Conservation (phyloP, 345 rosid genomes). For the Psidium friedrichsthalianum region DNA sequence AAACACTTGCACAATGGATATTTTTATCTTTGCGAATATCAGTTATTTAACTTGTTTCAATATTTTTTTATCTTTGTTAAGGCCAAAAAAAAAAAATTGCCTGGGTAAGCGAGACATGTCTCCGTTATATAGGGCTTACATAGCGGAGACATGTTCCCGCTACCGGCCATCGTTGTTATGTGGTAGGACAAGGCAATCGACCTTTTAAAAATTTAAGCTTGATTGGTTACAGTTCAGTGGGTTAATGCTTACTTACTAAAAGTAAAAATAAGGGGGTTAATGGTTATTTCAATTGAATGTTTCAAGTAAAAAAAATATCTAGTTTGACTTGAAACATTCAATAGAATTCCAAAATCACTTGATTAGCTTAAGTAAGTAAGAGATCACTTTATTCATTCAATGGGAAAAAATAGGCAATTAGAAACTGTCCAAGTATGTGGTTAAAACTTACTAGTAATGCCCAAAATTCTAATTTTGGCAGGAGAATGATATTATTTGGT, state of each 20-base stretch:
- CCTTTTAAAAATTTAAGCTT: background rate
- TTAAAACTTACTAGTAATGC: background rate
- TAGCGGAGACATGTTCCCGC: background rate
- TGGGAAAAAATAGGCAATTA: background rate
- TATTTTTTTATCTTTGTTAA: background rate
- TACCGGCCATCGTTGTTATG: background rate
- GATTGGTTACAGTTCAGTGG: background rate
- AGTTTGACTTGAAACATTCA: background rate
- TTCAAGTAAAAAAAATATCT: no score
- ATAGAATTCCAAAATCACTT: background rate
- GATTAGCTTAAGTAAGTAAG: background rate
- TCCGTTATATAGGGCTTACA: background rate
- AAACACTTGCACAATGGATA: background rate
- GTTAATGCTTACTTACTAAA: background rate
- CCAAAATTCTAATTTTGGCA: background rate
- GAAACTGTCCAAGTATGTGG: background rate
- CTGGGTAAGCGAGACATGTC: background rate
- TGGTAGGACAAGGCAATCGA: background rate
- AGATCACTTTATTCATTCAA: background rate
- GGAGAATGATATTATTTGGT: background rate
- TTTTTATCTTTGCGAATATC: background rate
- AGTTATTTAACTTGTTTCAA: background rate
- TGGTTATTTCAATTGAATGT: no score
- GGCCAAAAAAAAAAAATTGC: background rate
- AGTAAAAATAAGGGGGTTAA: no score